Conservation (phyloP, 176 grass and related monocot genomes). For the Triticum aestivum region DNA sequence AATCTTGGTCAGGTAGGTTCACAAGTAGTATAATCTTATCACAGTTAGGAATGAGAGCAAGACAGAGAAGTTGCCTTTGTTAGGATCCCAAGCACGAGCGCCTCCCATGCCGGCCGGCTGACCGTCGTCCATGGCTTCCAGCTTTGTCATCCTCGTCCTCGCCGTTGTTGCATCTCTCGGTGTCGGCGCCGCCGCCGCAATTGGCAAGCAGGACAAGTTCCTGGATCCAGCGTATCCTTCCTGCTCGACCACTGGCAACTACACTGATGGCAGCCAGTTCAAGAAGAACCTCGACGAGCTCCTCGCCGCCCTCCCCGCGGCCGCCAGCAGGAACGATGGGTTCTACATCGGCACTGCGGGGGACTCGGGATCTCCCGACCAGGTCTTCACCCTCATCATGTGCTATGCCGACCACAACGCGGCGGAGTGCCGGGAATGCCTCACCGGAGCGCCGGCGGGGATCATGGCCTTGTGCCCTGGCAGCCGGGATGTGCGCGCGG, state of each 20-base stretch:
- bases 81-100: not conserved
- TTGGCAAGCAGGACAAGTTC: not conserved
- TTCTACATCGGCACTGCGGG: not conserved
- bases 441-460: not conserved
- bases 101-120: not conserved
- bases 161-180: not conserved
- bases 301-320: not conserved
- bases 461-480: not conserved
- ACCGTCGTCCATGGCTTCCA: not conserved
- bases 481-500: not conserved
- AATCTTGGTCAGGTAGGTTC: not conserved
- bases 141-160: not conserved
- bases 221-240: not conserved
- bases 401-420: conserved; percentile 12
- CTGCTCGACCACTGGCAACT: conserved; percentile 11
- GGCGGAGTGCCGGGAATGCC: not conserved
- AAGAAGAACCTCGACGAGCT: conserved; percentile 30
- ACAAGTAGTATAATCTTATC: not conserved
- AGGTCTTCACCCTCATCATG: conserved; percentile 31
- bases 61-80: not conserved
- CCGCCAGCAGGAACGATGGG: not conserved
- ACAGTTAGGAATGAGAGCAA: too few relatives aligned
- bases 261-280: conserved; percentile 32
- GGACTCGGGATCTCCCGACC: not conserved
- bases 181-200: not conserved